Percentiles rank a stretch among this genome's conserved stretches.
These are phyloP conservation scores for Caulochytrium protostelioides DNA, from an alignment of 371 early-diverging fungal species.

Conservation along the genomic window DNA sequence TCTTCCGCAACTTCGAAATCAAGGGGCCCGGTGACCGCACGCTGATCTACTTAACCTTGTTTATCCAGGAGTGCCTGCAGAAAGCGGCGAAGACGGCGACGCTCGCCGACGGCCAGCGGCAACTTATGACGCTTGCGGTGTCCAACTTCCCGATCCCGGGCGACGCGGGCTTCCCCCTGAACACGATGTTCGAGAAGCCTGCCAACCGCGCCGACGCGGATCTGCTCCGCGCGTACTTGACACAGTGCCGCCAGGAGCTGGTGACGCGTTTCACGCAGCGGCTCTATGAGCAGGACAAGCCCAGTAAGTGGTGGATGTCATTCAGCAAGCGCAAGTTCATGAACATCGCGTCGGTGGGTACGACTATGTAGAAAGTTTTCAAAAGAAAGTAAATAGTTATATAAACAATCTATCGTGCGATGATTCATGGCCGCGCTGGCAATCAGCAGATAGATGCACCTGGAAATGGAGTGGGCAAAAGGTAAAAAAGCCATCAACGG, in stretches of 20 bases:
- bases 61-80: slow-evolving; percentile 64
- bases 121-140: slow-evolving; percentile 60
- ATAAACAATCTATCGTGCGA: too few relatives aligned
- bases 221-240: slow-evolving; percentile 59
- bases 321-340: slow-evolving; percentile 95
- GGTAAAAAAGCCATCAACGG: too few relatives aligned
- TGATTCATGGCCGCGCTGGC: too few relatives aligned
- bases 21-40: slow-evolving; percentile 78
- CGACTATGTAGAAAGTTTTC: too few relatives aligned
- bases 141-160: slow-evolving; percentile 79
- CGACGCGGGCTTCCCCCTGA: slow-evolving; percentile 74
- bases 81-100: slow-evolving; percentile 22
- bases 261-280: slow-evolving; percentile 45
- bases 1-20: slow-evolving; percentile 95
- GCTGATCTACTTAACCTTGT: slow-evolving; percentile 78
- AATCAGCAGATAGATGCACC: too few relatives aligned
- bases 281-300: slow-evolving; percentile 51
- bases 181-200: slow-evolving; percentile 61
- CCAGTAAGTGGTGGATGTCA: slow-evolving; percentile 96
- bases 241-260: slow-evolving; percentile 74
- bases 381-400: too few relatives aligned
- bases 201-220: slow-evolving; percentile 51
- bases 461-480: too few relatives aligned
- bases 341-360: too few relatives aligned
- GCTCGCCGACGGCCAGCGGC: slow-evolving; percentile 47